Conservation (phyloP, 2,329 filamentous ascomycete genomes). For the Botrytis deweyae region DNA sequence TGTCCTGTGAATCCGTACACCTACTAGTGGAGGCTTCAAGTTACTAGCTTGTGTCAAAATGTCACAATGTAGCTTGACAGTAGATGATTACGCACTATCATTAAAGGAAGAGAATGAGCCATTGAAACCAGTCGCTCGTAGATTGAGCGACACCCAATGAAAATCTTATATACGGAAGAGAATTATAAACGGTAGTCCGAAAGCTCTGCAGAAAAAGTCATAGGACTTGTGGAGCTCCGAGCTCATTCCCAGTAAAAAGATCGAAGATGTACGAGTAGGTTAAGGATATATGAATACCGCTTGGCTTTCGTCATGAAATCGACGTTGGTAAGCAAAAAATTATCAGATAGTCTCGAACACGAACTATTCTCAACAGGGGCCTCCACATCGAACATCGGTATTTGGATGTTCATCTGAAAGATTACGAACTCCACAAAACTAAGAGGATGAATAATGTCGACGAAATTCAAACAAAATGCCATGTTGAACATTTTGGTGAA, state of each 20-base stretch:
- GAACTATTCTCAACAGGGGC: not conserved
- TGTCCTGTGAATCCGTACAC: too few species aligned
- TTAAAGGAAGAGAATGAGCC: not conserved
- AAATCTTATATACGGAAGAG: not conserved
- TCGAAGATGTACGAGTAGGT: not conserved
- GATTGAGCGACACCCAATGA: not conserved
- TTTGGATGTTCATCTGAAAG: not conserved
- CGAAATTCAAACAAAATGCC: not conserved
- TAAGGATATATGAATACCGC: not conserved
- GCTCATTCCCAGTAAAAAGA: not conserved
- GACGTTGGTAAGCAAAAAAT: slow-evolving; percentile 1
- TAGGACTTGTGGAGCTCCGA: not conserved
- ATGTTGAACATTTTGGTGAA: not conserved
- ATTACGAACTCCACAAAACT: not conserved
- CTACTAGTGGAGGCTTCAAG: not conserved
- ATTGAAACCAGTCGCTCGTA: not conserved
- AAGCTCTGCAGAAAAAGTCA: not conserved
- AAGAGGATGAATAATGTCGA: not conserved
- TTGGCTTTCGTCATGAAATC: not conserved
- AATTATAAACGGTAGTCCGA: not conserved
- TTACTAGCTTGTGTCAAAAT: not conserved
- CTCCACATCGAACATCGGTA: not conserved
- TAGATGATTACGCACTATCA: not conserved
- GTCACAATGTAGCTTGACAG: not conserved
- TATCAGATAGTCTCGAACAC: not conserved